A percentile compares a stretch with the other conserved stretches of the same genome.
Evolutionary conservation across 2,329 filamentous ascomycete species (phyloP).

Genomic region (Cercospora citrullina): DNA sequence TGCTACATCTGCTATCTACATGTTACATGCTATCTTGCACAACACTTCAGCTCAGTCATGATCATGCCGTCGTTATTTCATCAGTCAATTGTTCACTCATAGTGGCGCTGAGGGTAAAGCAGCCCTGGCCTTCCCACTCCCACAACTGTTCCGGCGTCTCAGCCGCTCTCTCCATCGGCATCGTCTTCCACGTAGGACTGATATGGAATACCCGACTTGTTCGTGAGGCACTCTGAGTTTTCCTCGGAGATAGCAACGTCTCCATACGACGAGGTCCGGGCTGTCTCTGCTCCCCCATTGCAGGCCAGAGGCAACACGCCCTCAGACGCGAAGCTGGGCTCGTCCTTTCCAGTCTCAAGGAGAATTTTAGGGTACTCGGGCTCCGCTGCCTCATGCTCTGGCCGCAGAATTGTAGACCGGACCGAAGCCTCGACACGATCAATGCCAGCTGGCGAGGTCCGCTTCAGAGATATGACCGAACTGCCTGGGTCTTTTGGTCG

Average conservation of each 20-base stretch:
- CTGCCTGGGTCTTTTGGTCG: not conserved
- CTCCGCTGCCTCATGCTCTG: not conserved
- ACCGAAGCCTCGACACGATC: not conserved
- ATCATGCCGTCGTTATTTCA: not conserved
- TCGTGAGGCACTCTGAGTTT: not conserved
- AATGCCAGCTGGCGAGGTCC: not conserved
- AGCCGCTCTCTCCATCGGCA: not conserved
- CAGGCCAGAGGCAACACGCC: not conserved
- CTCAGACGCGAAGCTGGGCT: not conserved
- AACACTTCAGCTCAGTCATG: not conserved
- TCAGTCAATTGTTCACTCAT: not conserved
- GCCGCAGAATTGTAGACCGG: not conserved
- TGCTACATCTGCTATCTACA: not conserved
- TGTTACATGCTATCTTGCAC: not conserved
- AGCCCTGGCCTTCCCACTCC: not conserved
- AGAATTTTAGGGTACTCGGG: not conserved
- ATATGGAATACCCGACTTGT: not conserved
- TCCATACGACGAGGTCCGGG: not conserved
- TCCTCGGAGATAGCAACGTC: not conserved
- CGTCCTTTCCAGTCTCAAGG: not conserved
- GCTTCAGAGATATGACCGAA: not conserved
- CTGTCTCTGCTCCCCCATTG: not conserved
- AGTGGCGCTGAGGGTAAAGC: not conserved
- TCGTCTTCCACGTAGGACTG: slow-evolving; percentile 2
- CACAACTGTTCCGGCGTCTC: not conserved